These are phyloP conservation scores for Chamaecrista fasciculata DNA, from an alignment of 306 rosid species.

Conservation along the genomic window DNA sequence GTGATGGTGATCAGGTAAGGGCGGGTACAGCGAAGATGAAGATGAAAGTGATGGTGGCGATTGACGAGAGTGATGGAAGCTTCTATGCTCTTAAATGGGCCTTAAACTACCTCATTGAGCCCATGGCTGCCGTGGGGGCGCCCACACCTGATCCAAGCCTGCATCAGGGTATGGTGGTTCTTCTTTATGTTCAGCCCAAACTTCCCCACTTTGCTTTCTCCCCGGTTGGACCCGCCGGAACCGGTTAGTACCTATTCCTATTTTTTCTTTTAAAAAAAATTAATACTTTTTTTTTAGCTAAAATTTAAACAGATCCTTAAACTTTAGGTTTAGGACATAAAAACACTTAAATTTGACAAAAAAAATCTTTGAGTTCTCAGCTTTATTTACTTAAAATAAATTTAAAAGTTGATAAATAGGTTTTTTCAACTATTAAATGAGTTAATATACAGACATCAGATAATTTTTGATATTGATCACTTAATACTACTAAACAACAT, in stretches of 20 bases:
- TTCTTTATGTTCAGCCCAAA: constrained; percentile 51
- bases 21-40: constrained; percentile 18
- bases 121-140: constrained; percentile 7
- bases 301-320: too few species aligned
- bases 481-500: too few species aligned
- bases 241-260: constrained; percentile 30
- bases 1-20: not conserved
- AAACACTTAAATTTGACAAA: too few species aligned
- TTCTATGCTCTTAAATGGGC: constrained; percentile 64
- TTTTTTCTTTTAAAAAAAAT: too few species aligned
- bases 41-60: constrained; percentile 65
- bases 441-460: too few species aligned
- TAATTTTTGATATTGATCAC: too few species aligned
- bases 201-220: constrained; percentile 27
- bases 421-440: too few species aligned
- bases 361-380: too few species aligned
- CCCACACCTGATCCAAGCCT: not conserved
- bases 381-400: too few species aligned
- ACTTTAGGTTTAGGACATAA: too few species aligned
- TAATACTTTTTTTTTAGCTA: too few species aligned
- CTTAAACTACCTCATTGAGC: constrained; percentile 37
- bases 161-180: constrained; percentile 26
- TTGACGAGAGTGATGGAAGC: constrained; percentile 69
- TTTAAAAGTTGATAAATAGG: too few species aligned
- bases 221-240: constrained; percentile 40